phyloP scores from a whole-genome alignment of 2,329 filamentous ascomycete genomes.

The Ophiostoma novo-ulmi region DNA sequence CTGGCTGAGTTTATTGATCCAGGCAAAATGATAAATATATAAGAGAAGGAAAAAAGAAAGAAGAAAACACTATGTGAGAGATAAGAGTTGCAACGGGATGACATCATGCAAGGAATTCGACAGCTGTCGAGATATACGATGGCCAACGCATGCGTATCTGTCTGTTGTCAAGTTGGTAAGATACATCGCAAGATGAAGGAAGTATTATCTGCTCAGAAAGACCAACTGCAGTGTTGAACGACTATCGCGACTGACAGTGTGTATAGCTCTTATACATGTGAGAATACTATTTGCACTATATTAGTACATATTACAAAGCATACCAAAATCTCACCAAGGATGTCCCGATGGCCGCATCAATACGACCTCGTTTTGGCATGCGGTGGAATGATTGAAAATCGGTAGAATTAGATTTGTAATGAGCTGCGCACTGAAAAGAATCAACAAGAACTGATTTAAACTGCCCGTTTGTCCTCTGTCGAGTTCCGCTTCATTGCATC shows the following conservation, averaged over 20 bases:
- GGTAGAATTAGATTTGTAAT: background rate
- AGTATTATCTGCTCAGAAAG: background rate
- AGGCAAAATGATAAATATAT: too few relatives aligned
- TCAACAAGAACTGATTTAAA: background rate
- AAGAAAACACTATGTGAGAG: background rate
- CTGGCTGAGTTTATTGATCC: background rate
- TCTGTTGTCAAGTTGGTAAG: too few relatives aligned
- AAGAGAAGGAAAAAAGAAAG: background rate
- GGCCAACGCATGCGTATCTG: background rate
- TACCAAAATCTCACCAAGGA: background rate
- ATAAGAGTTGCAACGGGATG: background rate
- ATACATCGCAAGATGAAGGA: too few relatives aligned
- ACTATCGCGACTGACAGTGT: background rate
- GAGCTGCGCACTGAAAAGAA: background rate
- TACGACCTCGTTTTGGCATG: background rate
- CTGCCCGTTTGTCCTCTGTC: background rate
- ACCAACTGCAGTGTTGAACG: background rate
- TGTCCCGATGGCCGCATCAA: background rate
- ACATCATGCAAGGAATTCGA: background rate
- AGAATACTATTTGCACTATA: background rate
- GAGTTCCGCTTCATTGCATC: background rate
- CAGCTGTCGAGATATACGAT: background rate
- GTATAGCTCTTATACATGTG: background rate
- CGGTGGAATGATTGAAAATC: background rate
- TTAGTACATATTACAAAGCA: background rate